Conservation (phyloP, 345 rosid genomes). For the Hirschfeldia incana region DNA sequence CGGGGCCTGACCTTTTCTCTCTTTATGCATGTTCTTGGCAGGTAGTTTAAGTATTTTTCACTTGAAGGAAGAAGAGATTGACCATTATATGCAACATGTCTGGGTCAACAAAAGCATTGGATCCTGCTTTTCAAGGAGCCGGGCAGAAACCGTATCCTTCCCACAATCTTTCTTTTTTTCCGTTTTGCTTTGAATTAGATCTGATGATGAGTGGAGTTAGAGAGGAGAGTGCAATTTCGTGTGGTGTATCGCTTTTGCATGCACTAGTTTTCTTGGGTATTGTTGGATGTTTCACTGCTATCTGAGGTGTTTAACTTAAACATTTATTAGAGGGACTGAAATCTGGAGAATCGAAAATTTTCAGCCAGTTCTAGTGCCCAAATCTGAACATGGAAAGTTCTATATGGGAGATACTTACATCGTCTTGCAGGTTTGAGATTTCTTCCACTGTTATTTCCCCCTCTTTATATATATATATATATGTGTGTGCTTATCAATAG, state of each 20-base stretch:
- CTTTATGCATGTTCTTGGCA: conserved; percentile 1
- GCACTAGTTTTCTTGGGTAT: conserved; percentile 4
- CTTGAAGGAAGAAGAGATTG: conserved; percentile 21
- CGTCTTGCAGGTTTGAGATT: conserved; percentile 69
- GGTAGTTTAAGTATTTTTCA: conserved; percentile 21
- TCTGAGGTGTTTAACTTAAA: conserved; percentile 53
- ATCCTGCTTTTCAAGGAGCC: conserved; percentile 94
- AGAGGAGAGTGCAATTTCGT: background rate
- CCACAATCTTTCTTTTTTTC: background rate
- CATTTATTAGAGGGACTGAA: conserved; percentile 79
- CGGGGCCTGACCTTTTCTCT: background rate
- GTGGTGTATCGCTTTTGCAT: background rate
- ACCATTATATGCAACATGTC: conserved; percentile 53
- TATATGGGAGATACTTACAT: conserved; percentile 94
- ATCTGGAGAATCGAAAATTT: conserved; percentile 98
- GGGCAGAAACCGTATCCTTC: conserved; percentile 98
- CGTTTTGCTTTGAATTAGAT: conserved; percentile 4
- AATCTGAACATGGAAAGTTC: conserved; percentile 92
- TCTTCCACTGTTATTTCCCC: conserved; percentile 12
- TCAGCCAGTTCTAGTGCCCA: conserved; percentile 80
- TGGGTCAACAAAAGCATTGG: conserved; percentile 71
- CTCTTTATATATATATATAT: background rate
- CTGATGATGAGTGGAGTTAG: background rate
- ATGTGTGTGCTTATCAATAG: background rate
- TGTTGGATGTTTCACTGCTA: conserved; percentile 16